A percentile compares a stretch with the other conserved stretches of the same genome.
Evolutionary conservation across 2,329 filamentous ascomycete genomes (phyloP).

Genomic region (Xylaria sp.): DNA sequence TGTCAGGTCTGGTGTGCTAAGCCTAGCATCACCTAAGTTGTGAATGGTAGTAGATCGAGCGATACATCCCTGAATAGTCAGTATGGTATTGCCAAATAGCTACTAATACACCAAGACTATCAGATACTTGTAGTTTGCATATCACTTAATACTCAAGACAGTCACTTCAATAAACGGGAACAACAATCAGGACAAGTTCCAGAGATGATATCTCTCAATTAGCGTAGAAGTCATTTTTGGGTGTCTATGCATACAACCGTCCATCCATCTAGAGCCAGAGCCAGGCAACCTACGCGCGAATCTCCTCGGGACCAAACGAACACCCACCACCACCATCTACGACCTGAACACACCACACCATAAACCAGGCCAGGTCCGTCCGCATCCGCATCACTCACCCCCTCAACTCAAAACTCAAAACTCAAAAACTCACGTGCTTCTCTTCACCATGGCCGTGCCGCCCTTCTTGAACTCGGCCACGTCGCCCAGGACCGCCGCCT

Average conservation of each 20-base stretch:
- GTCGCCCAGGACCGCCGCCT: conserved; percentile 59
- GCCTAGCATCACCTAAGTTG: too few relatives aligned
- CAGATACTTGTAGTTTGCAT: background rate
- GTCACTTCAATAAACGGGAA: background rate
- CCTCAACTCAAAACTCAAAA: too few relatives aligned
- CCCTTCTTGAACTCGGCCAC: conserved; percentile 68
- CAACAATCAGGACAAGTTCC: background rate
- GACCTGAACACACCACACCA: background rate
- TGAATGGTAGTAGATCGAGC: too few relatives aligned
- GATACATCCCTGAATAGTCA: background rate
- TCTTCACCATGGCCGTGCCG: conserved; percentile 66
- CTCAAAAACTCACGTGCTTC: conserved; percentile 29
- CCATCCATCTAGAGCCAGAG: background rate
- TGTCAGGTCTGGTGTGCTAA: too few relatives aligned
- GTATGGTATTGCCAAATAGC: too few relatives aligned
- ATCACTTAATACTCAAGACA: background rate
- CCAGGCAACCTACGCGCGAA: conserved; percentile 4
- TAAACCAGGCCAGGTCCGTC: too few relatives aligned
- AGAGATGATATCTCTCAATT: conserved; percentile 1
- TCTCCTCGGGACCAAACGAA: conserved; percentile 2
- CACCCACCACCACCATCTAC: background rate
- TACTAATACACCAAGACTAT: background rate
- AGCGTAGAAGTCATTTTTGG: conserved; percentile 7
- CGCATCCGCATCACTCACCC: too few relatives aligned
- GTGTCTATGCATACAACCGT: conserved; percentile 15